These are phyloP conservation scores for Vigna reflexopilosa DNA, from an alignment of 306 rosid genomes.

Conservation along the genomic window DNA sequence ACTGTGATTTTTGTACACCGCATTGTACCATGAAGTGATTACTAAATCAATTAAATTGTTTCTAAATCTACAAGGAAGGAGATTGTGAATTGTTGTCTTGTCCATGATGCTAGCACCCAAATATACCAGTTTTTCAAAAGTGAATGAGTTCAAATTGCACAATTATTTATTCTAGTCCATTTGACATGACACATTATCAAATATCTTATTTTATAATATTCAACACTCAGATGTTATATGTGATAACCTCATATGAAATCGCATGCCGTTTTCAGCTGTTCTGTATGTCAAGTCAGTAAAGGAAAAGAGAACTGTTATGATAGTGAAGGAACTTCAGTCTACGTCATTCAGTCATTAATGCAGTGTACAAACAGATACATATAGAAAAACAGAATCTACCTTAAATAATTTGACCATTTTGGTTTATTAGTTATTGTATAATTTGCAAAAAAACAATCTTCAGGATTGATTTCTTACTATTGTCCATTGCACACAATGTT, in stretches of 20 bases:
- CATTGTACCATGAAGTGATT: not conserved
- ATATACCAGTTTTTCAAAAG: slow-evolving; percentile 21
- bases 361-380: too few relatives aligned
- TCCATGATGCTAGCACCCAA: not conserved
- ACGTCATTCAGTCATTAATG: too few relatives aligned
- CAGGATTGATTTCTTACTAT: too few relatives aligned
- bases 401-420: too few relatives aligned
- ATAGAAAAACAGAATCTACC: too few relatives aligned
- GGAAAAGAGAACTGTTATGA: too few relatives aligned
- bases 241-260: not conserved
- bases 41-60: not conserved
- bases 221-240: slow-evolving; percentile 10
- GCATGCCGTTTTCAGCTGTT: too few relatives aligned
- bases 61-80: not conserved
- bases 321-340: too few relatives aligned
- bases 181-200: not conserved
- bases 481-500: too few relatives aligned
- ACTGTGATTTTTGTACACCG: not conserved
- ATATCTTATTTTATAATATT: slow-evolving; percentile 18
- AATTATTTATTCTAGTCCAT: slow-evolving; percentile 33
- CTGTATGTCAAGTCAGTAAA: too few relatives aligned
- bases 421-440: too few relatives aligned
- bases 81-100: not conserved
- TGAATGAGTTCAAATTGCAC: not conserved
- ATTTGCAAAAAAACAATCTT: too few relatives aligned